Percentiles rank a stretch among this genome's conserved stretches.
These are phyloP conservation scores for Simplicillium sp. DNA, from an alignment of 2,329 filamentous ascomycete species.

Conservation along the genomic window DNA sequence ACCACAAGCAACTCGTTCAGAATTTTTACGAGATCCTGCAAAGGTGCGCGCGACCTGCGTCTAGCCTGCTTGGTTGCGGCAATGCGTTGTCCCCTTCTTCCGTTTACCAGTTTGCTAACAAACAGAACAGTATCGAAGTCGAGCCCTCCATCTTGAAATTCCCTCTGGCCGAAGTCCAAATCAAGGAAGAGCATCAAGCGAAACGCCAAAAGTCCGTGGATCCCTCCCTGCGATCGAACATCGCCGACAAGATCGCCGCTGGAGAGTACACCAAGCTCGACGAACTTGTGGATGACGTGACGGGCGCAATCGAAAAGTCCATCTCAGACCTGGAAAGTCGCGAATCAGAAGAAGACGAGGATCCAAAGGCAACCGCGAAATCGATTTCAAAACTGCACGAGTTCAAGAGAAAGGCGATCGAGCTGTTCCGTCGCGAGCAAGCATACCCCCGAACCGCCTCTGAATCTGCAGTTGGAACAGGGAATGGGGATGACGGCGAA, in stretches of 20 bases:
- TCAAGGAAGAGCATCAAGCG: slow-evolving; percentile 40
- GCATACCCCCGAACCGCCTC: slow-evolving; percentile 33
- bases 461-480: slow-evolving; percentile 24
- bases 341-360: slow-evolving; percentile 18
- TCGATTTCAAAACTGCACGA: slow-evolving; percentile 35
- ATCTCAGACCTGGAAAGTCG: slow-evolving; percentile 33
- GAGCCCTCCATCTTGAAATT: slow-evolving; percentile 45
- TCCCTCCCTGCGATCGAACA: slow-evolving; percentile 26
- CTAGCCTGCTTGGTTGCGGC: slow-evolving; percentile 5
- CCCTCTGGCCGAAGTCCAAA: slow-evolving; percentile 32
- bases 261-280: slow-evolving; percentile 52
- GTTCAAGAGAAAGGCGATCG: slow-evolving; percentile 55
- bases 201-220: slow-evolving; percentile 53
- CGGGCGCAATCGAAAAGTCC: slow-evolving; percentile 35
- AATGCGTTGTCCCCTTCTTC: slow-evolving; percentile 2
- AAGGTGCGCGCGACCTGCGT: slow-evolving; percentile 19
- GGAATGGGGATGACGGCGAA: slow-evolving; percentile 25
- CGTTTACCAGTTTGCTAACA: background rate
- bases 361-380: slow-evolving; percentile 18
- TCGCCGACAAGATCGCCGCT: slow-evolving; percentile 43
- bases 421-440: slow-evolving; percentile 52
- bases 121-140: slow-evolving; percentile 38
- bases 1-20: slow-evolving; percentile 26
- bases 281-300: slow-evolving; percentile 52
- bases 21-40: slow-evolving; percentile 26